Conservation (phyloP, 2,329 filamentous ascomycete genomes). For the Phoma sp. region DNA sequence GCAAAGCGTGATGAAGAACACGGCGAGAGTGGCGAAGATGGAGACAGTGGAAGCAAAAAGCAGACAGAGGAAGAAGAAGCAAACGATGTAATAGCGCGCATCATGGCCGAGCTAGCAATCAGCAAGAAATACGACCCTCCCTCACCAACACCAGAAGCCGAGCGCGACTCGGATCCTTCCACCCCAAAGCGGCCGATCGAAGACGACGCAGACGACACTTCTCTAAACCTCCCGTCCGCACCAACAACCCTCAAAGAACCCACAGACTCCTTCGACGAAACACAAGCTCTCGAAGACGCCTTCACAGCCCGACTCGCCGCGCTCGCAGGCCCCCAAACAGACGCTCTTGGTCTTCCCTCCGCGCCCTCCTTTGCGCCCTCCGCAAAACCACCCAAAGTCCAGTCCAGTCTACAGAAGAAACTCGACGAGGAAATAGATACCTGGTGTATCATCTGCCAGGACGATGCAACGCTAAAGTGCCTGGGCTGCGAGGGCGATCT, state of each 20-base stretch:
- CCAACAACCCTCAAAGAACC: constrained; percentile 40
- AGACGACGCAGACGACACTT: constrained; percentile 16
- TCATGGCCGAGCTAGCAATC: constrained; percentile 57
- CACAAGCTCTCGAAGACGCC: constrained; percentile 52
- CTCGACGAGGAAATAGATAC: constrained; percentile 75
- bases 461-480: constrained; percentile 77
- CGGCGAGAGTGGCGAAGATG: constrained; percentile 26
- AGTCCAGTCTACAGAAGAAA: constrained; percentile 49
- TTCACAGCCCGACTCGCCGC: constrained; percentile 55
- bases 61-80: constrained; percentile 50
- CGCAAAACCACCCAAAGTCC: constrained; percentile 44
- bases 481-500: constrained; percentile 73
- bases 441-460: constrained; percentile 85
- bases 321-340: constrained; percentile 42
- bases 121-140: constrained; percentile 49
- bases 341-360: constrained; percentile 52
- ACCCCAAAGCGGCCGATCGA: not conserved
- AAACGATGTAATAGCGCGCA: constrained; percentile 55
- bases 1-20: constrained; percentile 27
- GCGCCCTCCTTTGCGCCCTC: constrained; percentile 55
- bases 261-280: constrained; percentile 35
- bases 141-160: constrained; percentile 29
- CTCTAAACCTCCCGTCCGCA: constrained; percentile 53
- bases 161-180: constrained; percentile 5
- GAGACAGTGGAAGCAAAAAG: constrained; percentile 29